These are phyloP conservation scores for Trichoderma harzianum DNA, from an alignment of 2,329 filamentous ascomycete species.

Conservation along the genomic window DNA sequence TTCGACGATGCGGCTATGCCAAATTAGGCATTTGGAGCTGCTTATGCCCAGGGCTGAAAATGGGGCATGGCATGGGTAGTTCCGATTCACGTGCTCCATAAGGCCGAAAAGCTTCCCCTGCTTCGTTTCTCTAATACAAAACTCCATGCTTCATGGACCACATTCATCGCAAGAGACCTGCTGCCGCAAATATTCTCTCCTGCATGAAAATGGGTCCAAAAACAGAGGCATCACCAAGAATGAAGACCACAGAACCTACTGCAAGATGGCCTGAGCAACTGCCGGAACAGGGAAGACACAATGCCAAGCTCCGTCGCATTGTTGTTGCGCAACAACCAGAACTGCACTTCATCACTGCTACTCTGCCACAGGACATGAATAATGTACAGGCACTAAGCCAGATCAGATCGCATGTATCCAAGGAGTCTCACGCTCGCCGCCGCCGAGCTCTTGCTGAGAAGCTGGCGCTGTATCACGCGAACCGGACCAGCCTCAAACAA, in stretches of 20 bases:
- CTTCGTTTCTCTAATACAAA: not conserved
- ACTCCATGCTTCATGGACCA: not conserved
- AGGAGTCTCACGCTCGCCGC: not conserved
- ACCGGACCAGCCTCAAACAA: not conserved
- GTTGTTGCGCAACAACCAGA: not conserved
- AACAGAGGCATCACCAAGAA: not conserved
- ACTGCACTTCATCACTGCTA: not conserved
- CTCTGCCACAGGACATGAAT: not conserved
- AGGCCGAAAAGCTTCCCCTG: not conserved
- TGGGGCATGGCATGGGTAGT: not conserved
- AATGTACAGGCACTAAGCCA: not conserved
- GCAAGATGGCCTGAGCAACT: not conserved
- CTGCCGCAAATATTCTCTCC: not conserved
- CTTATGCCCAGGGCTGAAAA: not conserved
- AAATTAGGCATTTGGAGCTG: not conserved
- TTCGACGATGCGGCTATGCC: not conserved
- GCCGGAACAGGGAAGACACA: not conserved
- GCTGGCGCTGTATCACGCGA: not conserved
- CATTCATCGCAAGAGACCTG: not conserved
- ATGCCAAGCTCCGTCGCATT: not conserved
- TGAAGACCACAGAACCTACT: not conserved
- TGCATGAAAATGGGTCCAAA: not conserved
- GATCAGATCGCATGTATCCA: slow-evolving; percentile 1
- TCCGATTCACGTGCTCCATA: not conserved
- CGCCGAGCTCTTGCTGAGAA: not conserved